Evolutionary conservation across 495 filamentous ascomycete genomes (phyloP), one percentile per base, ranked within the genome.

Genomic region (Penicillium desertorum): DNA sequence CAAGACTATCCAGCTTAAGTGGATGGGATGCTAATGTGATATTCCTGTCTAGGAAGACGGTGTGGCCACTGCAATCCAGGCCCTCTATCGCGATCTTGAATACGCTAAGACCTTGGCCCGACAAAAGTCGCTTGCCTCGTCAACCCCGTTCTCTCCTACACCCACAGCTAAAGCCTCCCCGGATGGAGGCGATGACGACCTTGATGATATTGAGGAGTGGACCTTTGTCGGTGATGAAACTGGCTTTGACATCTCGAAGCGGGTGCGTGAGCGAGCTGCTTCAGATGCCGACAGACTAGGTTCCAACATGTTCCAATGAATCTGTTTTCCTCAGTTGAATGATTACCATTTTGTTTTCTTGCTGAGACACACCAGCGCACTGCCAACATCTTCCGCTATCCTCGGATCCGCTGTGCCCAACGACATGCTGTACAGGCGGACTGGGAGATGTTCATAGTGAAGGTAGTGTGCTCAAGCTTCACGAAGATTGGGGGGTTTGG

Each of bases 21-120:
- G 30, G 16, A 45, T 7, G 34, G 10, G 20, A 39, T 32, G 19
- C 45, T 50, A 29, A 20, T 45, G n/a, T 49, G 45, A 45, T 55
- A 58, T 25, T 37, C 45, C 27, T 48, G 51, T 50, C 7, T 57
- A 95, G 89, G 94, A 98, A 71, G 84, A 93, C 62, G 94, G 94
- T 16, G 91, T 97, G 41, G 86, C 85, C 14, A 88, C 80, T 16
- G 94, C 95, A 10, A 91, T 98, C 59, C 90, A 98, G 67, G 86
- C 86, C 52, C 91, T 98, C 51, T 98, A 97, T 69, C 87, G 94
- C 10, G 94, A 98, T 68, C 80, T 98, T 41, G 94, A 98, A 66
- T 97, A 98, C 58, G 95, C 94, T n/a, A 89, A 86, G 69, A 88
- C 87, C 19, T 77, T 97, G 51, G 88, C 96, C 72, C 89, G 88